Evolutionary conservation across 163 green algal species (phyloP).

Genomic region (Scenedesmus sp.): DNA sequence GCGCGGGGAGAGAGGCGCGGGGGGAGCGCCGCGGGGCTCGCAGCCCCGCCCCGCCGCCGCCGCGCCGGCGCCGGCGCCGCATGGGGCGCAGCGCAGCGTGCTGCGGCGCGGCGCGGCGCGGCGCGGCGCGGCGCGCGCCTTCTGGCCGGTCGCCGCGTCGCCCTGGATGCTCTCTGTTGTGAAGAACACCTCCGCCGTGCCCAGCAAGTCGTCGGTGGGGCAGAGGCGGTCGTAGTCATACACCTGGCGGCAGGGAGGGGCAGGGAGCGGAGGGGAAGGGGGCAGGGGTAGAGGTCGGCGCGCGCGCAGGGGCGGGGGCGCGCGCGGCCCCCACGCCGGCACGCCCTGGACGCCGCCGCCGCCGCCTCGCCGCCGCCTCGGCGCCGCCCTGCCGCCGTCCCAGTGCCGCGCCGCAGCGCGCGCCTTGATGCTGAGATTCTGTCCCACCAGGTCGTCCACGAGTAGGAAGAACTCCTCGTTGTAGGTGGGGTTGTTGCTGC

Average conservation of each 20-base stretch:
- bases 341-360: not conserved
- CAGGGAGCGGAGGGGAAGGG: no score
- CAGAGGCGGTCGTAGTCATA: slow-evolving; percentile 37
- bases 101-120: no score
- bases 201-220: slow-evolving; percentile 33
- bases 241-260: slow-evolving; percentile 8
- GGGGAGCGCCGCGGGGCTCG: no score
- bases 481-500: slow-evolving; percentile 68
- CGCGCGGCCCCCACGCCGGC: not conserved
- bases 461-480: slow-evolving; percentile 77
- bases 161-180: slow-evolving; percentile 25
- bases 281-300: no score
- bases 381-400: no score
- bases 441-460: slow-evolving; percentile 64
- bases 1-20: no score
- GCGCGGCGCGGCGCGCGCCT: not conserved
- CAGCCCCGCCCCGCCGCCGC: no score
- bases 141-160: slow-evolving; percentile 1
- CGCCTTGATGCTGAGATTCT: slow-evolving; percentile 52
- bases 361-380: not conserved
- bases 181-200: slow-evolving; percentile 38
- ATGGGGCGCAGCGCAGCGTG: no score
- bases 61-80: no score
- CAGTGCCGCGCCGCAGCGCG: no score
- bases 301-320: no score